Evolutionary conservation across 148 eudicot species (phyloP).

Genomic region (Arbutus unedo): DNA sequence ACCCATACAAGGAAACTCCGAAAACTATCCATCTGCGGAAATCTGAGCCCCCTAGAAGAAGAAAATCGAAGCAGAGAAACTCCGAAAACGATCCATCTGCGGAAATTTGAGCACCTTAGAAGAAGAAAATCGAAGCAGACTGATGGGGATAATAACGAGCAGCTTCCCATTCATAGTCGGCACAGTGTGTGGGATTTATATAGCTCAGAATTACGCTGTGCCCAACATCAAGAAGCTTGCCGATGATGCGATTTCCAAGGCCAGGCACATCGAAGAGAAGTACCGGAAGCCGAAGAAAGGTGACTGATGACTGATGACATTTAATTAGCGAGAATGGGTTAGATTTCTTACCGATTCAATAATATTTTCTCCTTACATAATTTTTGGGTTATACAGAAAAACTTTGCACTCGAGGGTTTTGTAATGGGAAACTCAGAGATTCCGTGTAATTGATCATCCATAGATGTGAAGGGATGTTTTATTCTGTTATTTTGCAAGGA

Average conservation of each 20-base stretch:
- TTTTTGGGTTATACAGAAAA: background rate
- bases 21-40: no score
- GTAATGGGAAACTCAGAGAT: background rate
- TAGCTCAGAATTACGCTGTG: conserved; percentile 71
- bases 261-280: conserved; percentile 28
- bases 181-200: conserved; percentile 47
- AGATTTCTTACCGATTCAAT: background rate
- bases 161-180: conserved; percentile 52
- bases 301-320: background rate
- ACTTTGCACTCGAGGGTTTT: background rate
- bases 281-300: background rate
- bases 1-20: background rate
- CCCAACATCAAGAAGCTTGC: conserved; percentile 44
- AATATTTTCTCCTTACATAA: background rate
- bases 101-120: background rate
- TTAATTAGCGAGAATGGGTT: background rate
- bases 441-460: background rate
- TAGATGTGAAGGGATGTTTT: background rate
- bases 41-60: no score
- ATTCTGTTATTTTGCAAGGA: background rate
- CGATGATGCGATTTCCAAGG: conserved; percentile 27
- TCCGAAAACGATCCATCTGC: background rate
- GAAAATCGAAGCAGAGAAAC: background rate
- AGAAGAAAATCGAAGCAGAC: background rate
- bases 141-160: conserved; percentile 45